phyloP scores from a whole-genome alignment of 192 early-diverging fungal genomes.

The Gigaspora rosea region DNA sequence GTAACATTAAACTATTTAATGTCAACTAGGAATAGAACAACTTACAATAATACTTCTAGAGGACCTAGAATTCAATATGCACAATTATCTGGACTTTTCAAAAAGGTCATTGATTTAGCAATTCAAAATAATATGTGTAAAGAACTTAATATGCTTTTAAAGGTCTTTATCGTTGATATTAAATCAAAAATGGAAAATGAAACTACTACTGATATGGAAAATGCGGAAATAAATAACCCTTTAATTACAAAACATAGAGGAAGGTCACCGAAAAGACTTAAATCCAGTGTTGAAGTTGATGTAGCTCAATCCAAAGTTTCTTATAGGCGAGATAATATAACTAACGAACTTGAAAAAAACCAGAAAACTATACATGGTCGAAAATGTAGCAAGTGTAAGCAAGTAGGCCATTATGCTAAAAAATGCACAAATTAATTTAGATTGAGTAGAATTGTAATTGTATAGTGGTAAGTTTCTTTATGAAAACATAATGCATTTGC shows the following conservation, averaged over 20 bases:
- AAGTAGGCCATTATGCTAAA: neutral
- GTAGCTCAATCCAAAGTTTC: neutral
- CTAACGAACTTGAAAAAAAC: neutral
- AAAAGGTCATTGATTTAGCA: too few species aligned
- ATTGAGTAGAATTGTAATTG: too few species aligned
- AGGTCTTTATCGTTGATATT: neutral
- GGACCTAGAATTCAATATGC: too few species aligned
- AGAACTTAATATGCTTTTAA: too few species aligned
- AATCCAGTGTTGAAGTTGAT: neutral
- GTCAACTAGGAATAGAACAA: neutral
- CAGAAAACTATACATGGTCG: neutral
- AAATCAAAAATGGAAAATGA: neutral
- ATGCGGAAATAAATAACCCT: too few species aligned
- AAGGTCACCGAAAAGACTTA: neutral
- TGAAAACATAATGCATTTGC: too few species aligned
- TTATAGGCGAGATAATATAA: neutral
- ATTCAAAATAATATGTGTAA: too few species aligned
- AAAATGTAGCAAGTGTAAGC: slow-evolving; percentile 1
- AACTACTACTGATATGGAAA: neutral
- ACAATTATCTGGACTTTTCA: too few species aligned
- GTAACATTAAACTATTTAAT: neutral
- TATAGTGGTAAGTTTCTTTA: too few species aligned
- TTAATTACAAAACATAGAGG: too few species aligned
- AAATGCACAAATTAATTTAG: neutral
- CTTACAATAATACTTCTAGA: too few species aligned